Evolutionary conservation across 495 filamentous ascomycete genomes (phyloP), one percentile per base, ranked within the genome.

Genomic region (Filosporella fistucella): DNA sequence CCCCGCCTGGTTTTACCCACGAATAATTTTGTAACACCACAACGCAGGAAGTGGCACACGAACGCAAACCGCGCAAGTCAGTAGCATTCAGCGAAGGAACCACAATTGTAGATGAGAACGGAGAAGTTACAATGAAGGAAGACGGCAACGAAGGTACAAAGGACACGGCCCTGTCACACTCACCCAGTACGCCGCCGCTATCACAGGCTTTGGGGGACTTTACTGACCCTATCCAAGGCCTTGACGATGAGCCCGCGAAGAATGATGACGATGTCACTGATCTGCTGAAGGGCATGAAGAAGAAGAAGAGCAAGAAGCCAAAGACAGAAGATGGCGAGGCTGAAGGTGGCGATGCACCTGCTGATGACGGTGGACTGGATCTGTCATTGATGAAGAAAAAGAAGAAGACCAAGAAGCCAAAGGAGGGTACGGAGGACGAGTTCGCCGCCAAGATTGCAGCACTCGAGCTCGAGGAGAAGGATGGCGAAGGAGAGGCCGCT

Each of bases 351-450:
- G 82, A 78, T 21, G 68, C 62, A 26, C 44, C 48, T 37, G 50
- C 49, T 26, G 64, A 70, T 8, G 71, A 80, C 53, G 80, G 72
- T 16, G 84, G 71, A 44, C 74, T 91, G 57, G 87, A 94, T 68
- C 78, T 86, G 23, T 77, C 80, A 45, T 30, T 46, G 7, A 72
- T 94, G 71, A 95, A 95, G 73, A 96, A 95, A 66, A 95, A 89
- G 68, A 91, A 95, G 77, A 95, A 96, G 82, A 91, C 88, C 80
- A 91, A 91, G 81, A 59, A 71, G 49, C 74, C 79, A 63, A 88
- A 86, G 72, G 75, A 68, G 24, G 68, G 63, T 41, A 80, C 80
- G 46, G 69, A 75, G 21, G 77, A 81, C 26, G 69, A 74, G 29
- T 77, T 78, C 51, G 71, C 75, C 41, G 72, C 71, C 61, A 80